Evolutionary conservation across 768 basidiomycete species (phyloP), one percentile per base, ranked within the genome.

Genomic region (Russula sp.): DNA sequence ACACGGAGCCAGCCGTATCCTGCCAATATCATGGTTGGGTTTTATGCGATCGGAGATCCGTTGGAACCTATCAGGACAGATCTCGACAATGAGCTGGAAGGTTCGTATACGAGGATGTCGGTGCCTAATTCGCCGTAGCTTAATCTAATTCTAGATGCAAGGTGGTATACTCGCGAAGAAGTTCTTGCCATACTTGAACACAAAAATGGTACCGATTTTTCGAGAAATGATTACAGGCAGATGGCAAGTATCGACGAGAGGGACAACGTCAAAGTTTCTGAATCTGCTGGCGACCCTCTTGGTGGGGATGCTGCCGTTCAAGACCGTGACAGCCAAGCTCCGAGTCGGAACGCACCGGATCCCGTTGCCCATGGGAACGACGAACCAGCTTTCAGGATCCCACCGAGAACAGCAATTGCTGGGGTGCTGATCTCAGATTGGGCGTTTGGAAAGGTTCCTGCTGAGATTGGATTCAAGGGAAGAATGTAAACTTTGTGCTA

Each of bases 31-130:
- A 95, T 97, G 94, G 81, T 93, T 10, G 94, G 94, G 16, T 93
- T 90, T 73, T 94, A 89, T 71, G 92, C 88, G 2, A 81, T 83
- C 49, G 94, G 84, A 10, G 90, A 87, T 77, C 78, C 87, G 1
- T 79, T 82, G 5, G 80, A 93, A 71, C 82, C 84, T 7, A 88
- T 98, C 63, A 84, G 93, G 18, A 77, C 80, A 9, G 94, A 98
- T 73, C 82, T 99, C 2, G 96, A 98, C 72, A 96, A 96, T 69
- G 96, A 99, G 77, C 83, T 99, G n/a, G 87, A 87, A 71, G 92
- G 94, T 90, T 65, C 20, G 48, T 9, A 40, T n/a, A 34, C 34
- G 34, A 62, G 18, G 44, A 18, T 14, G 1, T 36, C 34, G 8
- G 30, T 59, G 24, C 32, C 48, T 51, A 24, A 24, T 24, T 10